Evolutionary conservation across 1,284 basidiomycete genomes (phyloP).

Genomic region (Mixia osmundae): DNA sequence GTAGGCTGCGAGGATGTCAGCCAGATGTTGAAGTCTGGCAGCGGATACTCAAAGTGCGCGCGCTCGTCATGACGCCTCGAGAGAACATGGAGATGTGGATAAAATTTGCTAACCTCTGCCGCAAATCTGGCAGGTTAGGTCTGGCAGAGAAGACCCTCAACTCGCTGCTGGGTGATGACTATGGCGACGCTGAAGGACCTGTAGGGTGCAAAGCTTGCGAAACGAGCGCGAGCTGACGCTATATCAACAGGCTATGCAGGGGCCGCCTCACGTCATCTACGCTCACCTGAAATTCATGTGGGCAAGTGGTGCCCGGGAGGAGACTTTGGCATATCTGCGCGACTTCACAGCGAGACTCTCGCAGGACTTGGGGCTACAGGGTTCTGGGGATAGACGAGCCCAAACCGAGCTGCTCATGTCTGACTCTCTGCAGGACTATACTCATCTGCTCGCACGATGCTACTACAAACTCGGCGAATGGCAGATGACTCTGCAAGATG

Average conservation of each 20-base stretch:
- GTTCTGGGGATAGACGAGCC: conserved; percentile 26
- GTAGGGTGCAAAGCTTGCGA: conserved; percentile 3
- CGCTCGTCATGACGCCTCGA: conserved; percentile 74
- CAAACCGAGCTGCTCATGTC: conserved; percentile 30
- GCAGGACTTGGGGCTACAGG: conserved; percentile 43
- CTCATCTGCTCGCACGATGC: conserved; percentile 76
- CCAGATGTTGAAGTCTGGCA: conserved; percentile 99
- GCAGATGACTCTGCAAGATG: conserved; percentile 56
- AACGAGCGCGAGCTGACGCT: conserved; percentile 5
- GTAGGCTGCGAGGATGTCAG: conserved; percentile 83
- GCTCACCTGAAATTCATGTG: conserved; percentile 93
- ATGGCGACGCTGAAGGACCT: conserved; percentile 11
- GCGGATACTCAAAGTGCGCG: conserved; percentile 83
- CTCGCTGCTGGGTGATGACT: conserved; percentile 45
- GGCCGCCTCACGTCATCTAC: conserved; percentile 89
- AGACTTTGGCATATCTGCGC: conserved; percentile 64
- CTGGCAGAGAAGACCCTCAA: conserved; percentile 95
- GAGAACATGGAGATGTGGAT: conserved; percentile 97
- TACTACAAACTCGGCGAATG: conserved; percentile 94
- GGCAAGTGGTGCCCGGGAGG: conserved; percentile 56
- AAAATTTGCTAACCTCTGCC: conserved; percentile 67
- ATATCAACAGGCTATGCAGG: conserved; percentile 35
- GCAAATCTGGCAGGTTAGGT: conserved; percentile 60
- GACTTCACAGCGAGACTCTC: conserved; percentile 57
- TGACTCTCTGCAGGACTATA: conserved; percentile 45